Base-by-base conservation (phyloP, 2,329 filamentous ascomycete species). In the Talaromyces pinophilus region DNA sequence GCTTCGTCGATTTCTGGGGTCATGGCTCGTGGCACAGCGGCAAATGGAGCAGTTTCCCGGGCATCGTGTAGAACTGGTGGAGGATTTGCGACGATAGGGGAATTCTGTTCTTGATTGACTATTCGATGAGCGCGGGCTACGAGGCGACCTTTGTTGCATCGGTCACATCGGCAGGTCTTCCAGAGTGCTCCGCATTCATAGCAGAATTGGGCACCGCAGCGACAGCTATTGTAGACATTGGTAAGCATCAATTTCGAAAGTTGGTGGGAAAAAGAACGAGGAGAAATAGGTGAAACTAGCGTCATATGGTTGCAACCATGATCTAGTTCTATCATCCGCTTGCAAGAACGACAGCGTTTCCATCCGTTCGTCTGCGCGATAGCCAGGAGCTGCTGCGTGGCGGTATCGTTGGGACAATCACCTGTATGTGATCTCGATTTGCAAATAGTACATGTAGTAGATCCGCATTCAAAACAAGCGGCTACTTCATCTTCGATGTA, bases 221-320 rank as follows among this genome's bases (percentile, higher is more conserved):
- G 73, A 60, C 84, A 87, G 0, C 80, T 85, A 59, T 63, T 1
- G 28, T 3, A n/a, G 55, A 28, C 6, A 17, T 11, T 13, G 2
- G 40, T 65, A 1, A 63, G 33, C 15, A 8, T 48, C 10, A 50
- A 59, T 15, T 59, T 42, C 11, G 13, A 48, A 15, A 35, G 19
- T 48, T 28, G n/a, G 19, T 46, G 3, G 67, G 52, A 46, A 30
- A 28, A 42, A 3, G 40, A 15, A 40, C 15, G 15, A 40, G 40
- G 17, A 7, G 15, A 42, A 42, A 7, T 6, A n/a, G 17, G 17
- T n/a, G 44, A 30, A 38, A 82, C 83, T 71, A 69, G 88, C 86
- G 68, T 85, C 3, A 88, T 88, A 62, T 88, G 86, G 61, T 84
- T 78, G 67, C 86, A 88, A 1, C 86, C 86, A 0, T 42, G n/a